Base-by-base conservation (phyloP, 2,329 filamentous ascomycete species). In the Epichloe scottii region DNA sequence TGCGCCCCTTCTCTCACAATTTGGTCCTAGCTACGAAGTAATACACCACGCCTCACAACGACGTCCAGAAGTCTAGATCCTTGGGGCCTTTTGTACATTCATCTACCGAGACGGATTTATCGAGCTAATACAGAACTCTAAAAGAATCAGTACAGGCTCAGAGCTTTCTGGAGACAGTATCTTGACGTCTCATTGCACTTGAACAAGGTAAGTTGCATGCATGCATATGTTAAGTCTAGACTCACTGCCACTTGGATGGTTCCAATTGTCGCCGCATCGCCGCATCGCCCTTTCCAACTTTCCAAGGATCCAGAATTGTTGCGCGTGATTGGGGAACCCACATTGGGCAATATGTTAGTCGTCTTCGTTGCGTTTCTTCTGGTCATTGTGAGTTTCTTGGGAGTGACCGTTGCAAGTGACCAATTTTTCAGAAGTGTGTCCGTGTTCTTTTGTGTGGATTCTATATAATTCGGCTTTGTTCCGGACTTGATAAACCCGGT, bases 301-400 rank as follows among this genome's bases (percentile, higher is more conserved):
- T 34, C 41, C 33, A 33, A 47, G 33, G 45, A 51, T 19, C 14
- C 19, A 19, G 45, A 23, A 21, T 26, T 42, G 46, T 21, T 48
- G 38, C 26, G 6, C 38, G 46, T 48, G 23, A 23, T 48, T 6
- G 17, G 26, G 19, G 3, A 17, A 30, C 39, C 38, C 39, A 48
- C 45, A 44, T 48, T 48, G 45, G 45, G 45, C 39, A 43, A 43
- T 30, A 43, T 38, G 23, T 17, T 37, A 42, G 21, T 50, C 33
- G 37, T 14, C 14, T 39, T 23, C 17, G 2, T 39, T 4, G 5
- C 15, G 10, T 11, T 46, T 38, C 19, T 21, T 33, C 30, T 35
- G 11, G 10, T 21, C n/a, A 35, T 35, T 15, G 17, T 21, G 3
- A 5, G 19, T 4, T 14, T 6, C n/a, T 14, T 34, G n/a, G 6